These are phyloP conservation scores for Diaporthe caulivora DNA, from an alignment of 2,329 filamentous ascomycete genomes.

Conservation along the genomic window DNA sequence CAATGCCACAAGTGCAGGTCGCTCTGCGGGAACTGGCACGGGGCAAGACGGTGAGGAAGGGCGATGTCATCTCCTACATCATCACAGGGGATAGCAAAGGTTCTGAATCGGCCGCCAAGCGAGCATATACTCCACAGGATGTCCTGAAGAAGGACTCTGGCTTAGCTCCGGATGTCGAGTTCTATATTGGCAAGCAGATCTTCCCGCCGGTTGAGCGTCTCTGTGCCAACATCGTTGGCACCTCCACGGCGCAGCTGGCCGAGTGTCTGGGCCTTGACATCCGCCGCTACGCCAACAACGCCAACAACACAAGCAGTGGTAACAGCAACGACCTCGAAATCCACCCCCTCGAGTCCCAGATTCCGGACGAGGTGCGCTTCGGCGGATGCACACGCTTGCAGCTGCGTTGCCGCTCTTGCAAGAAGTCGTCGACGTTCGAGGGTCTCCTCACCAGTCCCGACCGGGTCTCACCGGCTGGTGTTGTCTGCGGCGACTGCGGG, in stretches of 20 bases:
- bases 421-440: constrained; percentile 78
- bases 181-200: constrained; percentile 98
- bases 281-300: constrained; percentile 75
- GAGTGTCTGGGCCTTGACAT: constrained; percentile 95
- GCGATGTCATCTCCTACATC: constrained; percentile 96
- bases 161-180: constrained; percentile 92
- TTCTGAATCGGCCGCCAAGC: constrained; percentile 83
- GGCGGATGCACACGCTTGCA: constrained; percentile 81
- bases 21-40: constrained; percentile 88
- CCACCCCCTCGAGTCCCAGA: constrained; percentile 92
- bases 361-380: constrained; percentile 92
- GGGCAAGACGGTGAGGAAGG: constrained; percentile 89
- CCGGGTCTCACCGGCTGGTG: constrained; percentile 77
- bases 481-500: constrained; percentile 80
- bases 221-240: constrained; percentile 94
- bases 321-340: constrained; percentile 76
- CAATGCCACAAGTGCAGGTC: constrained; percentile 97
- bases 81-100: constrained; percentile 80
- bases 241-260: constrained; percentile 88
- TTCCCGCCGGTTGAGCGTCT: constrained; percentile 97
- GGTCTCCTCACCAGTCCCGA: constrained; percentile 73
- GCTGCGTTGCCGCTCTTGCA: constrained; percentile 87
- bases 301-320: constrained; percentile 62
- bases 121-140: constrained; percentile 89
- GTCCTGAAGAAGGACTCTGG: constrained; percentile 81